Percentiles rank a stretch among this genome's conserved stretches.
These are phyloP conservation scores for Leucosporidium yakuticum DNA, from an alignment of 768 basidiomycete genomes.

Conservation along the genomic window DNA sequence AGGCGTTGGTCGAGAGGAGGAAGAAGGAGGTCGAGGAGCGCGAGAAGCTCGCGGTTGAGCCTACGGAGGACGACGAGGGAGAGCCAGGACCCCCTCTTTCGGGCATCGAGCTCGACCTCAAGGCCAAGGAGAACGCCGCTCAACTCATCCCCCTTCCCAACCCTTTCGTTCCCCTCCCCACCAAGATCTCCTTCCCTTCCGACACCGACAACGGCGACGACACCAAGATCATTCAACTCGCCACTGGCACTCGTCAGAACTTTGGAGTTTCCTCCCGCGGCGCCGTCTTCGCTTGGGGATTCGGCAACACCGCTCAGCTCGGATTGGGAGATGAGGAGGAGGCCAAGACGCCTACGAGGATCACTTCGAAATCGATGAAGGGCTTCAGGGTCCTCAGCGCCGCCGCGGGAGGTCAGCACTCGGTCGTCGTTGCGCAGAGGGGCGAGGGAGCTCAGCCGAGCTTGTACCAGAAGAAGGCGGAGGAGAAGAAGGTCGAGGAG, in stretches of 20 bases:
- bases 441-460: slow-evolving; percentile 7
- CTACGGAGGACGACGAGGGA: slow-evolving; percentile 19
- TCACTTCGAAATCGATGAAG: slow-evolving; percentile 33
- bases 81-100: slow-evolving; percentile 10
- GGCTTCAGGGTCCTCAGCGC: slow-evolving; percentile 39
- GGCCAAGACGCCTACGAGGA: slow-evolving; percentile 42
- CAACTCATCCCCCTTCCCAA: slow-evolving; percentile 39
- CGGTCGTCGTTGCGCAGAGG: slow-evolving; percentile 36
- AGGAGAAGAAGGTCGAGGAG: background rate
- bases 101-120: slow-evolving; percentile 27
- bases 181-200: slow-evolving; percentile 46
- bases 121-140: slow-evolving; percentile 37
- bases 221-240: slow-evolving; percentile 44
- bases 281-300: slow-evolving; percentile 48
- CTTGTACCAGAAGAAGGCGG: background rate
- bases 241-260: slow-evolving; percentile 46
- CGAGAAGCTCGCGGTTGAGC: slow-evolving; percentile 7
- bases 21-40: slow-evolving; percentile 3
- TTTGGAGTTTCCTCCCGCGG: slow-evolving; percentile 46
- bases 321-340: slow-evolving; percentile 45
- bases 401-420: slow-evolving; percentile 45
- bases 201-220: slow-evolving; percentile 40
- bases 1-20: slow-evolving; percentile 34
- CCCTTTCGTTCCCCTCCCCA: slow-evolving; percentile 42
- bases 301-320: slow-evolving; percentile 44